Evolutionary conservation across 345 rosid species (phyloP), one percentile per base, ranked within the genome.

Genomic region (Salix viminalis): DNA sequence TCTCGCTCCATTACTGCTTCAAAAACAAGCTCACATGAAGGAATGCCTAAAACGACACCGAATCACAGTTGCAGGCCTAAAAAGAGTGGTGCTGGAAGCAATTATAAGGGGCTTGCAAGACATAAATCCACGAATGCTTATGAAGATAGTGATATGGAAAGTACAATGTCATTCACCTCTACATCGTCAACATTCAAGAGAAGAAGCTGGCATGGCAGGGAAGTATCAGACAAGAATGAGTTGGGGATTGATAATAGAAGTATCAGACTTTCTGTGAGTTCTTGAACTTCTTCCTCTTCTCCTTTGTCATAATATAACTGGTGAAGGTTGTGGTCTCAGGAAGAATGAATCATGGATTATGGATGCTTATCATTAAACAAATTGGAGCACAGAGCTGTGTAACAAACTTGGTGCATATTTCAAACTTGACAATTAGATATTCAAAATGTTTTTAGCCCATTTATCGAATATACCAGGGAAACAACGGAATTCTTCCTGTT

Each of bases 181-280:
- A 41, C 72, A 36, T 48, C 74, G 1, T 69, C 79, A 21, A 37
- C 69, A 64, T 42, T 76, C 14, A 87, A 86, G 84, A 85, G 90
- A 70, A 85, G 85, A 82, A 88, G 86, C 77, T 85, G 89, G 89
- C 77, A 67, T 39, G 88, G 82, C 32, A 69, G 54, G 58, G 83
- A 85, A 39, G 74, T 56, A 75, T 7, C 39, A 9, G 82, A 77
- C 23, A 83, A 78, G 86, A 88, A 62, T 36, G 88, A 76, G 54
- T 56, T 26, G 6, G 89, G 76, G 76, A 76, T 82, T 61, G 62
- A 65, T 52, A 37, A 50, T 48, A 73, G 73, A 68, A 2, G 64
- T 73, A 44, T 72, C 50, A 61, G 68, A 50, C 69, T 68, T 74
- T 23, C 72, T 67, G 85, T 86, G 75, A 79, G 89, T 85, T 26